These are phyloP conservation scores for Cydonia oblonga DNA, from an alignment of 331 rosid genomes.

Conservation along the genomic window DNA sequence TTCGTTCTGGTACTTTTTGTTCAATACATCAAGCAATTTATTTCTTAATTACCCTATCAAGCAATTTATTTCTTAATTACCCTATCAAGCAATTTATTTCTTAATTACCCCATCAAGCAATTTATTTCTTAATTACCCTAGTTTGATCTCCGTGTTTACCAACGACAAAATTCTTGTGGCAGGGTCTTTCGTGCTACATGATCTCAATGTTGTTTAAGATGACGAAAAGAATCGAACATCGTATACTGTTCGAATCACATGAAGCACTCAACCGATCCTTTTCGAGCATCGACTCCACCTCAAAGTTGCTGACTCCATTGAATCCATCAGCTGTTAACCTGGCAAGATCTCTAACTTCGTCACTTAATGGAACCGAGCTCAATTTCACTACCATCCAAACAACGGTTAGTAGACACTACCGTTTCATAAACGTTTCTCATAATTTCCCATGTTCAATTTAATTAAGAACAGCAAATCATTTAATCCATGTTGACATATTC, in stretches of 20 bases:
- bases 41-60: background rate
- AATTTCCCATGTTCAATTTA: no score
- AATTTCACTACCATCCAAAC: background rate
- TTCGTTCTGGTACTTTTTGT: background rate
- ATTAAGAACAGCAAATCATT: no score
- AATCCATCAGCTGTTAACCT: constrained; percentile 5
- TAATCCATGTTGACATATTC: background rate
- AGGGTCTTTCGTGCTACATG: constrained; percentile 5
- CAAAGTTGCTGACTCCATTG: constrained; percentile 1
- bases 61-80: background rate
- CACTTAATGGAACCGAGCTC: constrained; percentile 6
- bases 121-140: no score
- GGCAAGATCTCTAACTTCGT: constrained; percentile 6
- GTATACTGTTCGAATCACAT: background rate
- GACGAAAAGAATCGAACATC: background rate
- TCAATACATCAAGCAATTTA: background rate
- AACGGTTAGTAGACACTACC: background rate
- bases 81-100: no score
- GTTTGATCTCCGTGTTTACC: no score
- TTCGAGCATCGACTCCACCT: background rate
- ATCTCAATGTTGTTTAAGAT: background rate
- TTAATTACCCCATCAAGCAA: background rate
- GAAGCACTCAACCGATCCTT: background rate
- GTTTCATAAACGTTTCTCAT: no score
- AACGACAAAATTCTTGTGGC: background rate